Base-by-base conservation (phyloP, 345 rosid species). In the Theobroma cacao region DNA sequence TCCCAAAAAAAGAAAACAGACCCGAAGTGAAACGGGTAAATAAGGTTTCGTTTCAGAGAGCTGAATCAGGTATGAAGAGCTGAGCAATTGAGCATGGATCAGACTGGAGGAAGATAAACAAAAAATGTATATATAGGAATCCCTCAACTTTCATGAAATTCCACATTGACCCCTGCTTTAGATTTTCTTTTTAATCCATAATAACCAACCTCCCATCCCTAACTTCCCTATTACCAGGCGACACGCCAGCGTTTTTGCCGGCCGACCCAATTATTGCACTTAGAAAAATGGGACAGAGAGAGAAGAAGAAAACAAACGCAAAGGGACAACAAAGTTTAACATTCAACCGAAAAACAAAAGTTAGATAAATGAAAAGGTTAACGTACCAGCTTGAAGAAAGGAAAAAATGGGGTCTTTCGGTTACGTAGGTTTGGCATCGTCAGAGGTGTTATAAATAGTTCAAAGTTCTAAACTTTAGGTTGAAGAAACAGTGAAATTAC, bases 1-100 rank as follows among this genome's bases (percentile, higher is more conserved):
- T 33, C 1, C 12, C 0, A 28, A 3, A 20, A 71, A 22, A 48
- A 26, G 7, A 33, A 15, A 5, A 18, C 61, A 71, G 75, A 71
- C 61, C 75, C 75, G 30, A 48, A 71, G 43, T 12, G 75, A 71
- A 50, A 71, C 43, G 75, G 75, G 40, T 30, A 30, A 47, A 47
- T 47, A 38, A 50, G 75, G 60, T 33, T 6, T 33, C 5, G 30
- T 20, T 50, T 70, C 2, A 10, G 43, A 0, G 40, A 30, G 56
- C 26, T 71, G 28, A 71, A 50, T 36, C 75, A 33, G 31, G 10
- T 28, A 71, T 71, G 59, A 5, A 33, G 36, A 48, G 58, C 28
- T 2, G 41, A 30, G 41, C 41, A 20, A 18, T 9, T 10, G 41
- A 71, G 43, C 61, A 71, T 31, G 28, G 30, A 31, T 5, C 12